Conservation (phyloP, 2,329 filamentous ascomycete species). For the Ophiostoma populinum region DNA sequence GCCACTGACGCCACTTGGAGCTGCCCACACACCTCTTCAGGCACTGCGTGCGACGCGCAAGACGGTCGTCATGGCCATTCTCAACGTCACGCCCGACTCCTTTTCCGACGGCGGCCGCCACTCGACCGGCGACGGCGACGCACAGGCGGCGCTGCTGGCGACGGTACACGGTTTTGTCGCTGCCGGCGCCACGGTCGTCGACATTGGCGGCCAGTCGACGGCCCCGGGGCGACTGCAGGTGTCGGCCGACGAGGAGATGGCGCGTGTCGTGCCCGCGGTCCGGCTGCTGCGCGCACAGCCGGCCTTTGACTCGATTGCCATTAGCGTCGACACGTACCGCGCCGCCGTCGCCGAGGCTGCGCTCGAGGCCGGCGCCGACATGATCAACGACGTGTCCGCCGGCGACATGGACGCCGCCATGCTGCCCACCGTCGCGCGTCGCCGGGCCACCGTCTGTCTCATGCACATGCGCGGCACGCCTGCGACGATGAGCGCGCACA, state of each 20-base stretch:
- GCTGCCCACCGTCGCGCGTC: conserved; percentile 60
- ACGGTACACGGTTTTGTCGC: conserved; percentile 46
- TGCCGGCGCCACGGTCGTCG: conserved; percentile 66
- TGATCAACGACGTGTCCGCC: conserved; percentile 88
- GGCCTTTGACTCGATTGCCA: conserved; percentile 28
- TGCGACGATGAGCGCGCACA: conserved; percentile 56
- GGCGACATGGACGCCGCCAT: conserved; percentile 65
- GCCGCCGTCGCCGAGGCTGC: conserved; percentile 65
- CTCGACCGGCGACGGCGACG: conserved; percentile 21
- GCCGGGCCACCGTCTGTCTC: conserved; percentile 63
- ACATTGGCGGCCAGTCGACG: conserved; percentile 87
- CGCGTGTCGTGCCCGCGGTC: conserved; percentile 67
- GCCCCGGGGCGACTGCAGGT: conserved; percentile 58
- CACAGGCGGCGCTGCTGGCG: conserved; percentile 30
- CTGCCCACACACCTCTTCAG: conserved; percentile 34
- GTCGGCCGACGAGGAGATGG: conserved; percentile 53
- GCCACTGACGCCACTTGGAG: conserved; percentile 38
- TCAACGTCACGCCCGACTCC: conserved; percentile 90
- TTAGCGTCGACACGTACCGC: conserved; percentile 88
- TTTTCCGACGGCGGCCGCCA: conserved; percentile 81
- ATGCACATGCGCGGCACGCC: conserved; percentile 93
- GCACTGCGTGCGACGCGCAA: conserved; percentile 38
- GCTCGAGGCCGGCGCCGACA: conserved; percentile 63
- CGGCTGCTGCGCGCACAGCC: conserved; percentile 42
- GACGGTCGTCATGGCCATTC: conserved; percentile 80